Percentiles rank a stretch among this genome's conserved stretches.
These are phyloP conservation scores for Lasiodiplodia gonubiensis DNA, from an alignment of 2,329 filamentous ascomycete genomes.

Conservation along the genomic window DNA sequence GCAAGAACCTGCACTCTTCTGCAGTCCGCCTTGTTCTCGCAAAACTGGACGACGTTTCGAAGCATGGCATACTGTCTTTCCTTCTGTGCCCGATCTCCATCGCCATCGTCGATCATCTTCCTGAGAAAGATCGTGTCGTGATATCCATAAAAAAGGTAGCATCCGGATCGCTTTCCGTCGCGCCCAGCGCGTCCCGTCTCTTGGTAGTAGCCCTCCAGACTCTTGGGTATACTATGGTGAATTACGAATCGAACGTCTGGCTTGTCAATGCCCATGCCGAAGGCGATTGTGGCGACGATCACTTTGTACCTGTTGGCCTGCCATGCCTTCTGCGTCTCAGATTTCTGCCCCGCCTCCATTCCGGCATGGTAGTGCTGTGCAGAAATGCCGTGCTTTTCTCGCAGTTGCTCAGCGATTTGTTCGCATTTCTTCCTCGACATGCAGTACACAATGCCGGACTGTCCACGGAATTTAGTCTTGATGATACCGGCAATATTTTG, in stretches of 20 bases:
- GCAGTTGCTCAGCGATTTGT: conserved; percentile 73
- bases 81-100: conserved; percentile 66
- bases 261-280: conserved; percentile 99
- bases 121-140: conserved; percentile 74
- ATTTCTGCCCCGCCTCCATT: conserved; percentile 71
- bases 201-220: conserved; percentile 96
- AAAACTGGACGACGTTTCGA: conserved; percentile 81
- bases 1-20: conserved; percentile 83
- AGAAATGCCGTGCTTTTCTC: conserved; percentile 65
- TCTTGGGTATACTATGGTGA: conserved; percentile 91
- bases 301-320: conserved; percentile 80
- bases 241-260: conserved; percentile 95
- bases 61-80: conserved; percentile 85
- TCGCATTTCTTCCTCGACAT: conserved; percentile 85
- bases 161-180: conserved; percentile 85
- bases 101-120: conserved; percentile 82
- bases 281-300: conserved; percentile 97
- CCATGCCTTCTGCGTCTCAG: conserved; percentile 77
- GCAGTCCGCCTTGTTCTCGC: conserved; percentile 87
- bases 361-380: conserved; percentile 87
- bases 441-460: conserved; percentile 93
- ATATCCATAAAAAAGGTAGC: conserved; percentile 88
- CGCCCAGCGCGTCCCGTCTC: conserved; percentile 94
- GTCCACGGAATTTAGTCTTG: conserved; percentile 67
- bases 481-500: conserved; percentile 69